Evolutionary conservation across 805 yeast genomes (phyloP), one percentile per base, ranked within the genome.

Genomic region (Blastobotrys peoriensis): DNA sequence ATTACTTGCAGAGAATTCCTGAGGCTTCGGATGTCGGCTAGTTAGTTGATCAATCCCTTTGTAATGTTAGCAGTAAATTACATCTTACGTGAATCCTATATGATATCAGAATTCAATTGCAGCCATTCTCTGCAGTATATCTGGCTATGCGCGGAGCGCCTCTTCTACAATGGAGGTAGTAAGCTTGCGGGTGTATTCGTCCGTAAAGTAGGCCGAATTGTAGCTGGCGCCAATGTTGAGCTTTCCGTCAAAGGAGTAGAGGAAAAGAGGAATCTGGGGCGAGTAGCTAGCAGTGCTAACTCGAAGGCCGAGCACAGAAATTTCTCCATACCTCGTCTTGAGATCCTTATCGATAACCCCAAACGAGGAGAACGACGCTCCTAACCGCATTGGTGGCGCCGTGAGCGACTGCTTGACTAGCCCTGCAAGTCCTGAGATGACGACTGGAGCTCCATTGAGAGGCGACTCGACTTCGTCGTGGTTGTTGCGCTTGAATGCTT

Each of bases 231-330:
- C 35, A 3, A 33, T 5, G 27, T 38, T 25, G 21, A 44, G 27
- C 18, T 38, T n/a, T 4, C 21, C 33, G 21, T 27, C n/a, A 18
- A 38, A 38, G 3, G 47, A 30, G 33, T 36, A 44, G 5, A 39
- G 30, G 22, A 44, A 21, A 33, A 25, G 15, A 3, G 43, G 43
- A 10, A 44, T 25, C 18, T 38, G 42, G 5, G 47, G 43, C 13
- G 47, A 33, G 15, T 27, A 28, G 18, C 25, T 30, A 5, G 15
- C 33, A 5, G 41, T 40, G 17, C 43, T 21, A 3, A 37, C 38
- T 27, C 38, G 22, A 19, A 44, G 22, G 13, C 30, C 19, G 3
- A 19, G n/a, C 4, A 44, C 39, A 2, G 19, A 20, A 21, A 38
- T 33, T 6, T n/a, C 30, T 3, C 43, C 47, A 8, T 36, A 23